Conservation (phyloP, 2,329 filamentous ascomycete species). For the Xylaria arbuscula region DNA sequence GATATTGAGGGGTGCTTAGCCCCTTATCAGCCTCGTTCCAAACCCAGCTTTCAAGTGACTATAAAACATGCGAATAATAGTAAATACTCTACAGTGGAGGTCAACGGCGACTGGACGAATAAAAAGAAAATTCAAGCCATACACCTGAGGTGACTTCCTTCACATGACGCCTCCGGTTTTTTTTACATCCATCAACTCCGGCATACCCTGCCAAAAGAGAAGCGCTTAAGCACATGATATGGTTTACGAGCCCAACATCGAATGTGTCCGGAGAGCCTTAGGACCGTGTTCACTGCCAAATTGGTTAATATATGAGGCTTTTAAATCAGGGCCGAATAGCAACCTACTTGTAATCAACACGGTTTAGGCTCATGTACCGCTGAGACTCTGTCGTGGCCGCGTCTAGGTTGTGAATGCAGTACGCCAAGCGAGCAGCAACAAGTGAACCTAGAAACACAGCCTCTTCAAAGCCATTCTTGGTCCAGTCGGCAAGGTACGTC, state of each 20-base stretch:
- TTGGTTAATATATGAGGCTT: conserved; percentile 14
- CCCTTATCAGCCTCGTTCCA: background rate
- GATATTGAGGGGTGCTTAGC: background rate
- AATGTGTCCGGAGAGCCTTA: conserved; percentile 38
- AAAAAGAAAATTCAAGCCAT: background rate
- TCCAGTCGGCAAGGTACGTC: conserved; percentile 91
- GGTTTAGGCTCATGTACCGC: conserved; percentile 66
- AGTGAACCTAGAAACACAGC: conserved; percentile 88
- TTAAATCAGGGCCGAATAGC: background rate
- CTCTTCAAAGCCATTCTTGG: conserved; percentile 82
- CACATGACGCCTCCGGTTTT: conserved; percentile 35
- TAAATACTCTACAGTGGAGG: conserved; percentile 14
- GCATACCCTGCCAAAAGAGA: conserved; percentile 25
- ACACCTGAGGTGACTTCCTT: conserved; percentile 14
- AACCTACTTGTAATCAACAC: conserved; percentile 71
- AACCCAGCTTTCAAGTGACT: background rate
- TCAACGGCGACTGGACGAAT: background rate
- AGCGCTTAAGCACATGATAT: background rate
- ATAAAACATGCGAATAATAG: conserved; percentile 2
- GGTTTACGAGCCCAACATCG: conserved; percentile 34
- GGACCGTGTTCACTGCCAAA: conserved; percentile 37
- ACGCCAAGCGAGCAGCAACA: conserved; percentile 76
- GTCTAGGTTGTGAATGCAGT: conserved; percentile 69
- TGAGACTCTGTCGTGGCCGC: conserved; percentile 63
- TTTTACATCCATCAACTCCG: conserved; percentile 34